Base-by-base conservation (phyloP, 257 asterid genomes). In the Schizonepeta tenuifolia region DNA sequence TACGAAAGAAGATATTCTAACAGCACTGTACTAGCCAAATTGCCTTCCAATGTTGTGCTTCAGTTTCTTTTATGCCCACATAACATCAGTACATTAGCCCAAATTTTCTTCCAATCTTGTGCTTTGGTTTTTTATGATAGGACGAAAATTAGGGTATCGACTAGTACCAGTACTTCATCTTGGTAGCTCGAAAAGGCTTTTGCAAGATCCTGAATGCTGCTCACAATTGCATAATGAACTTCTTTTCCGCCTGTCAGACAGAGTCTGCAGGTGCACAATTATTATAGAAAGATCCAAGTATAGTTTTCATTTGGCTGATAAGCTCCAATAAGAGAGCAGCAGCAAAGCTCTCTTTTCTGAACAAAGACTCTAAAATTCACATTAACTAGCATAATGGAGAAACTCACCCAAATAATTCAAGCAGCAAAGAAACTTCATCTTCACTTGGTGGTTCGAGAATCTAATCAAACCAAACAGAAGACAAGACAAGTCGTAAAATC, bases 201-300 rank as follows among this genome's bases (percentile, higher is more conserved):
- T 22, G 99, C 96, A 60, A 94, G 95, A 83, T 94, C 97, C 84
- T 91, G 99, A 81, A 94, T 86, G 83, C 99, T 91, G 89, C 98
- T 94, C 70, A 94, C 95, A 55, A 94, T 87, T 67, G 97, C 99
- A 64, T 89, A 69, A 81, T 91, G 97, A 79, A 94, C 96, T 83
- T 88, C 99, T 80, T 85, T 95, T 51, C 97, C 97, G 73, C 99
- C 98, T 11, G 83, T 75, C 78, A 95, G 99, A 83, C 97, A 95
- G 24, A 95, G 77, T 69, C 98, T 95, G 95, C 83, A 84, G 55
- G 71, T 72, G 76, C 78, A 65, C 66, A 54, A 68, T 73, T 40
- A 49, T 51, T 54, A 83, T 46, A 64, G 61, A 67, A 49, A 78
- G 59, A 74, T 68, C 73, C 65, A 68, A 71, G 63, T 53, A 76